A percentile compares a stretch with the other conserved stretches of the same genome.
Conservation (phyloP, 495 filamentous ascomycete species). For the Cladorrhinum samala region DNA sequence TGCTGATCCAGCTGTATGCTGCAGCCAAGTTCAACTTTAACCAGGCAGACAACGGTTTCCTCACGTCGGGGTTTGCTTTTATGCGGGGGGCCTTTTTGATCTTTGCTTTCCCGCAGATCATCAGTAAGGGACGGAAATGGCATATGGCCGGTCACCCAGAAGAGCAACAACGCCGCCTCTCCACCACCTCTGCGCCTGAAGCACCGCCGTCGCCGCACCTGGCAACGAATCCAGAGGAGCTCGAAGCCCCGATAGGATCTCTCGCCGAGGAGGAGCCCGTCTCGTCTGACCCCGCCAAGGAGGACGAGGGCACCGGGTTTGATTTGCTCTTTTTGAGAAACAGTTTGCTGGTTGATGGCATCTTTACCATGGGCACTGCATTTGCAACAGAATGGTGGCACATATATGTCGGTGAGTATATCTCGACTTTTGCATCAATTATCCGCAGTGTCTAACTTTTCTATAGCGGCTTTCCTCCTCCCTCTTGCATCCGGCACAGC, state of each 20-base stretch:
- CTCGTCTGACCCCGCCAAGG: constrained; percentile 12
- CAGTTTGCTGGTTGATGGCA: constrained; percentile 46
- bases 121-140: constrained; percentile 43
- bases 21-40: constrained; percentile 49
- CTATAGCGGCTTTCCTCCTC: constrained; percentile 36
- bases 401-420: constrained; percentile 43
- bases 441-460: constrained; percentile 1
- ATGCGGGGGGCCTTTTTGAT: constrained; percentile 50
- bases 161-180: neutral
- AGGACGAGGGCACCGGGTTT: constrained; percentile 40
- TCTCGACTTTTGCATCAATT: no score
- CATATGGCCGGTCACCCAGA: constrained; percentile 20
- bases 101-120: constrained; percentile 50
- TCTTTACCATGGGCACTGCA: constrained; percentile 44
- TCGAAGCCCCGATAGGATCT: constrained; percentile 34
- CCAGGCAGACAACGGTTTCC: constrained; percentile 46
- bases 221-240: constrained; percentile 30
- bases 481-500: constrained; percentile 52
- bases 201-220: neutral
- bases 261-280: constrained; percentile 41
- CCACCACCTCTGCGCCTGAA: neutral
- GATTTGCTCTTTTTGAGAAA: constrained; percentile 50
- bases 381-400: constrained; percentile 49
- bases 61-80: constrained; percentile 47
- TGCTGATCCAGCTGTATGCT: constrained; percentile 48